Percentiles rank a stretch among this genome's conserved stretches.
These are phyloP conservation scores for Petrea volubilis DNA, from an alignment of 257 asterid genomes.

Conservation along the genomic window DNA sequence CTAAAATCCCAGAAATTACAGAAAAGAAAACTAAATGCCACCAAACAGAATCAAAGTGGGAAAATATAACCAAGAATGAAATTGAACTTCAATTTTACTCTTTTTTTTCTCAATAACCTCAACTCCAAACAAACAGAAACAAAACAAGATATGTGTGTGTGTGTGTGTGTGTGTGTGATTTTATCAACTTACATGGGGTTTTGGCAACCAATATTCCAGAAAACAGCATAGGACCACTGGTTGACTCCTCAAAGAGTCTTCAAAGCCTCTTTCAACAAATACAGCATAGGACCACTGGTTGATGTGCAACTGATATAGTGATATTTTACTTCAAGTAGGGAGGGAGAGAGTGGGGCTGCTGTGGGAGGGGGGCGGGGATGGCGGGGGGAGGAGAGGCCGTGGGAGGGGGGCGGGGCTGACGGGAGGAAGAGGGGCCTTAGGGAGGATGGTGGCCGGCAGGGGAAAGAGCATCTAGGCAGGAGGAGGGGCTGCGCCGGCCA, in stretches of 20 bases:
- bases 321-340: too few species aligned
- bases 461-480: too few species aligned
- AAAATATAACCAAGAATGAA: not conserved
- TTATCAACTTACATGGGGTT: constrained; percentile 64
- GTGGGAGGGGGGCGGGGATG: too few species aligned
- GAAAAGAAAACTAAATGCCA: not conserved
- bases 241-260: constrained; percentile 77
- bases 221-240: constrained; percentile 83
- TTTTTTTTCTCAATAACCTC: not conserved
- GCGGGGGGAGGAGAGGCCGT: too few species aligned
- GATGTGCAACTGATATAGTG: too few species aligned
- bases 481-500: too few species aligned
- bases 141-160: not conserved
- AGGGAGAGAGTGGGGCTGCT: too few species aligned
- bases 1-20: constrained; percentile 18
- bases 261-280: constrained; percentile 72
- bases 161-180: not conserved
- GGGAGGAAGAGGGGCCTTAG: too few species aligned
- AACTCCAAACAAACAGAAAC: not conserved
- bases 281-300: too few species aligned
- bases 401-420: too few species aligned
- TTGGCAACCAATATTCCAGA: constrained; percentile 73
- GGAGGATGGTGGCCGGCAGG: too few species aligned
- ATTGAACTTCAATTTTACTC: constrained; percentile 3
- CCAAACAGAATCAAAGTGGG: not conserved